Evolutionary conservation across 176 grass and related monocot species (phyloP).

Genomic region (Lolium perenne): DNA sequence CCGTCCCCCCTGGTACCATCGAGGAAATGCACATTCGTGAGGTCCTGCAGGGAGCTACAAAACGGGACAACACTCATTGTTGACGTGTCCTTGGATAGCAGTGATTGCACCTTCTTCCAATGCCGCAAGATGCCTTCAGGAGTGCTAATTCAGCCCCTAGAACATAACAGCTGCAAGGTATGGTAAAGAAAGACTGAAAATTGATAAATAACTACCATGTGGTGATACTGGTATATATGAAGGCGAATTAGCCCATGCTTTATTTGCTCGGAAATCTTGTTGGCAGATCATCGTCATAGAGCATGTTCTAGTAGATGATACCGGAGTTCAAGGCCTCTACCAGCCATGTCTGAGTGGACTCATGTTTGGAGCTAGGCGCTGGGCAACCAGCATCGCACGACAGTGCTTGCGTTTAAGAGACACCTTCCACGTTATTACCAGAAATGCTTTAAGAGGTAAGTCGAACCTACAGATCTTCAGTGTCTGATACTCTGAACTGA

Average conservation of each 20-base stretch:
- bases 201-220: not conserved
- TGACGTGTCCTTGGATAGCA: slow-evolving; percentile 55
- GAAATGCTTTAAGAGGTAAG: slow-evolving; percentile 12
- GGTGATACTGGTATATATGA: not conserved
- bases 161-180: slow-evolving; percentile 57
- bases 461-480: not conserved
- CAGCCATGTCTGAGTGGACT: too few relatives aligned
- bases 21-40: slow-evolving; percentile 59
- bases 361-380: too few relatives aligned
- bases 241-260: not conserved
- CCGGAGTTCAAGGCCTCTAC: too few relatives aligned
- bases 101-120: not conserved
- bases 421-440: slow-evolving; percentile 38
- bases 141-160: slow-evolving; percentile 48
- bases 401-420: slow-evolving; percentile 53
- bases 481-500: slow-evolving; percentile 4
- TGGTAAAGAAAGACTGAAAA: not conserved
- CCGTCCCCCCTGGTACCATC: slow-evolving; percentile 56
- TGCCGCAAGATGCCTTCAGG: slow-evolving; percentile 71
- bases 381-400: slow-evolving; percentile 25
- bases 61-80: slow-evolving; percentile 43
- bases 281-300: slow-evolving; percentile 45
- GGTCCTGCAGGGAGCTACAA: slow-evolving; percentile 47
- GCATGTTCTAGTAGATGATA: too few relatives aligned
- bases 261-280: not conserved